Evolutionary conservation across 768 basidiomycete genomes (phyloP).

Genomic region (Suillus decipiens): DNA sequence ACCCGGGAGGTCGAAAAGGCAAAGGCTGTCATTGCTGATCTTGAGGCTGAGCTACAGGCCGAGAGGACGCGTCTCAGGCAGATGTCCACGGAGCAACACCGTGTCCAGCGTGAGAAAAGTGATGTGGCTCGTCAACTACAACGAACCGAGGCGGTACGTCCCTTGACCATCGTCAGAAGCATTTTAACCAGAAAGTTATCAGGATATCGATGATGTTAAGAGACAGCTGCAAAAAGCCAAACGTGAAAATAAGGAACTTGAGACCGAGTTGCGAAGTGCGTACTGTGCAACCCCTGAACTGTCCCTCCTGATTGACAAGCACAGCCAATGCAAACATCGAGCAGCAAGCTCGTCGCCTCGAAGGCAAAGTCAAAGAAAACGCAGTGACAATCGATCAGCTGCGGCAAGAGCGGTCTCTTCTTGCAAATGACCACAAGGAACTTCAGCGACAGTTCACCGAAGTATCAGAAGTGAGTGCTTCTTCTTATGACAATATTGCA

Average conservation of each 20-base stretch:
- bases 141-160: constrained; percentile 67
- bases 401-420: constrained; percentile 72
- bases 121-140: constrained; percentile 63
- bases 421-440: constrained; percentile 69
- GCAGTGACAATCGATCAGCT: constrained; percentile 69
- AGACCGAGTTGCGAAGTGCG: constrained; percentile 72
- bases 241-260: constrained; percentile 72
- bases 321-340: constrained; percentile 67
- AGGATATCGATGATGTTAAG: constrained; percentile 84
- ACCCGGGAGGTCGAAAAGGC: constrained; percentile 75
- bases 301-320: constrained; percentile 17
- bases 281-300: not conserved
- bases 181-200: constrained; percentile 14
- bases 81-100: constrained; percentile 63
- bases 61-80: constrained; percentile 69
- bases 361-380: constrained; percentile 69
- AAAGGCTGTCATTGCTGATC: constrained; percentile 60
- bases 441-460: constrained; percentile 70
- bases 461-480: constrained; percentile 60
- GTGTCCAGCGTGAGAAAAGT: constrained; percentile 64
- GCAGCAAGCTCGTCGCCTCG: constrained; percentile 71
- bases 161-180: not conserved
- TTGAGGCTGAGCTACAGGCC: constrained; percentile 69
- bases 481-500: not conserved
- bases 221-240: constrained; percentile 68